Conservation (phyloP, 2,329 filamentous ascomycete species). For the Ophiostoma perfectum region DNA sequence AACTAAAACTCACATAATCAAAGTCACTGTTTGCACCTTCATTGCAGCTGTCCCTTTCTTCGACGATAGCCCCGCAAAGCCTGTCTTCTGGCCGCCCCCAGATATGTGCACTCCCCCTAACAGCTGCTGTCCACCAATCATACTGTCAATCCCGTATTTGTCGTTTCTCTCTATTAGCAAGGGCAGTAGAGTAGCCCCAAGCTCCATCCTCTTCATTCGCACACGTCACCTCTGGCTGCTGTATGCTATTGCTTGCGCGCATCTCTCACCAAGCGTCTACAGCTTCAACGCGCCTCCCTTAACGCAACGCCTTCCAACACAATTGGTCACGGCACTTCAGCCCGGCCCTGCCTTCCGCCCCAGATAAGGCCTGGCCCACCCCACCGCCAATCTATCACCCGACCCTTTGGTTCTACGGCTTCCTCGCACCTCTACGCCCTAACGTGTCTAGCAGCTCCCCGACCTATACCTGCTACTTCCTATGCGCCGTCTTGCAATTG, state of each 20-base stretch:
- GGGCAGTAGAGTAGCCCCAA: neutral
- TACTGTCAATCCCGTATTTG: neutral
- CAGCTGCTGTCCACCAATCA: neutral
- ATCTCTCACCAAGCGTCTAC: neutral
- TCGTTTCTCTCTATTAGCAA: neutral
- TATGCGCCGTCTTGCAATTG: neutral
- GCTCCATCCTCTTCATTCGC: neutral
- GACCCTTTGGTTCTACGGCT: conserved; percentile 1
- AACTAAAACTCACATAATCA: too few relatives aligned
- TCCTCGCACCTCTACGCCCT: neutral
- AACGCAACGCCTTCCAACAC: neutral
- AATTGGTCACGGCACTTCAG: neutral
- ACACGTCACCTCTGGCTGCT: neutral
- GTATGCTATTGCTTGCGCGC: neutral
- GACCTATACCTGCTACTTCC: neutral
- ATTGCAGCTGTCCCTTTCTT: neutral
- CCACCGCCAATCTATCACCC: conserved; percentile 19
- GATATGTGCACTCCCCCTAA: neutral
- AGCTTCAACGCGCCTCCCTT: neutral
- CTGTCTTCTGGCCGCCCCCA: neutral
- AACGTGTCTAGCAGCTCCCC: neutral
- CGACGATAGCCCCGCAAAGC: neutral
- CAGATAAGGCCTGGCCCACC: conserved; percentile 18
- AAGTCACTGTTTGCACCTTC: neutral
- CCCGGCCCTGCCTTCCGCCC: conserved; percentile 10